Evolutionary conservation across 441 rosid genomes (phyloP), one percentile per base, ranked within the genome.

Genomic region (Aleurites moluccanus): DNA sequence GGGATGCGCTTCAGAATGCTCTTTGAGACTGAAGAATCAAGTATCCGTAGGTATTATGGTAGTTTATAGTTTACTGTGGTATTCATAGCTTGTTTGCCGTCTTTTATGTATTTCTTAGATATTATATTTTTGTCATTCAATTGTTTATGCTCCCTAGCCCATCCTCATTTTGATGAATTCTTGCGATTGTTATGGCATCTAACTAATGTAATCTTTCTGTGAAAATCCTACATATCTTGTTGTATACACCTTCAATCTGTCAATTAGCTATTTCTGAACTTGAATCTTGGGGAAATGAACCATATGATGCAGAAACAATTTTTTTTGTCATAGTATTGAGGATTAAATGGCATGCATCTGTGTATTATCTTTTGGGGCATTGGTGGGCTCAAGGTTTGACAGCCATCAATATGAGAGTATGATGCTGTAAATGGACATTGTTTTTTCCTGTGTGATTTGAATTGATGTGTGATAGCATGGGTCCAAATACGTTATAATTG

Each of bases 1-100:
- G 95, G 95, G 68, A 88, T 90, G 95, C 88, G 95, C 64, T 90
- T 88, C 78, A 78, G 91, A 74, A 90, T 90, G 95, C 86, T 90
- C 64, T 90, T 88, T 77, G 95, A 90, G 83, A 90, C 95, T 4
- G 95, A 90, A 82, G 95, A 90, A 79, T 90, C 92, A 68, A 88
- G 92, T 50, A 86, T 90, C 78, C 85, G 92, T 49, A 86, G 91
- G 95, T 90, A 81, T 73, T 78, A 74, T 23, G 49, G 59, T 60
- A 52, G 80, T 79, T 68, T 53, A 47, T 74, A 64, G 74, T 64
- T 69, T 64, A 68, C 13, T 38, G 3, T 72, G 75, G 27, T 73
- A 25, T 75, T 56, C 25, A 47, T 80, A 38, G 53, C 63, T 60
- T 16, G 49, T 72, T 11, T 40, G 28, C n/a, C 28, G 13, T 63